phyloP scores from a whole-genome alignment of 305 asterid species.

The Solanum chacoense region DNA sequence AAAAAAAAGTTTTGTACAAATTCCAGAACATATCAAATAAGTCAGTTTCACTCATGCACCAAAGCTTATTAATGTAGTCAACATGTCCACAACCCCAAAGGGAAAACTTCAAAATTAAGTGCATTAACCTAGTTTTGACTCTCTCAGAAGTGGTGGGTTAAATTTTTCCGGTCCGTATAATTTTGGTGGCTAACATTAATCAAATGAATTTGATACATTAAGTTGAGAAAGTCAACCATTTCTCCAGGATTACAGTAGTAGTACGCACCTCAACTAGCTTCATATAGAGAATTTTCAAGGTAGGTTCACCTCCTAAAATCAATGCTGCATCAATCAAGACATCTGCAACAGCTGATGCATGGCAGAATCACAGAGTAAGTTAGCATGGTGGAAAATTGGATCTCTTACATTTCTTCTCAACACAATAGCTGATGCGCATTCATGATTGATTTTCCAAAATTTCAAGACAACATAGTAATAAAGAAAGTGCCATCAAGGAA shows the following conservation, averaged over 20 bases:
- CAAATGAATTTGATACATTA: not conserved
- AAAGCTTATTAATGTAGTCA: not conserved
- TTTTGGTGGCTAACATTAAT: not conserved
- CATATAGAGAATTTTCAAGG: constrained; percentile 74
- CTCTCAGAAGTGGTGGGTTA: not conserved
- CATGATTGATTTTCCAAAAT: not conserved
- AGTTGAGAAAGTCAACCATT: constrained; percentile 7
- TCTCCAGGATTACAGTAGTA: constrained; percentile 5
- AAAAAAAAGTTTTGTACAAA: not conserved
- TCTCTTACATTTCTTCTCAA: not conserved
- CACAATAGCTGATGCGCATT: not conserved
- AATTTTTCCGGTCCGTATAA: not conserved
- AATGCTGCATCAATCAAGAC: constrained; percentile 95
- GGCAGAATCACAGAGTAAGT: constrained; percentile 28
- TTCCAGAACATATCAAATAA: not conserved
- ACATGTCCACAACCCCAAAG: constrained; percentile 1
- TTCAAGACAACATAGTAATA: not conserved
- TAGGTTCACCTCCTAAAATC: constrained; percentile 88
- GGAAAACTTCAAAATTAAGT: constrained; percentile 4
- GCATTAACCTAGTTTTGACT: not conserved
- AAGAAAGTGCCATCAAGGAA: not conserved
- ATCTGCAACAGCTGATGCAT: constrained; percentile 99
- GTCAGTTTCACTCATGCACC: not conserved
- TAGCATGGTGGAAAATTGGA: constrained; percentile 12
- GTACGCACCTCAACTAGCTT: constrained; percentile 79